These are phyloP conservation scores for Huntiella decipiens DNA, from an alignment of 2,329 filamentous ascomycete species.

Conservation along the genomic window DNA sequence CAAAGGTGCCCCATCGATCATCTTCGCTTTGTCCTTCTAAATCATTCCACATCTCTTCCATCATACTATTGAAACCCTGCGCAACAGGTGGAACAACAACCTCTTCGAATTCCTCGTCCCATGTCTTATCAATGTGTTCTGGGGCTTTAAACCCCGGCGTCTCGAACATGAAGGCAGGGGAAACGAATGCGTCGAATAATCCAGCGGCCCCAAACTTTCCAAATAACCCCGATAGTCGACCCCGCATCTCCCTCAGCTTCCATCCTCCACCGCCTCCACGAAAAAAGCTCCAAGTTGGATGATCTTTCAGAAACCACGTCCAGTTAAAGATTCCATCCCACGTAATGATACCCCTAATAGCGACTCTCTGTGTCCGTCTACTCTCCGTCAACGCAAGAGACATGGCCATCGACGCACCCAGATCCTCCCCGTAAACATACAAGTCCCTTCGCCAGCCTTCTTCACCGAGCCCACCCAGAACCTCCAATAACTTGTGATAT, in stretches of 20 bases:
- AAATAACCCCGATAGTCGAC: conserved; percentile 27
- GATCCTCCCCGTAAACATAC: conserved; percentile 19
- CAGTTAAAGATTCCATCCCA: conserved; percentile 47
- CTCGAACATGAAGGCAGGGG: conserved; percentile 38
- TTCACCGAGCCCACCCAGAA: conserved; percentile 18
- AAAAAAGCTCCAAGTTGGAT: conserved; percentile 19
- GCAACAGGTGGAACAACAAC: background rate
- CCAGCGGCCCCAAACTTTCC: conserved; percentile 20
- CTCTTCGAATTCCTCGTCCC: conserved; percentile 4
- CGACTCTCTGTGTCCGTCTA: conserved; percentile 23
- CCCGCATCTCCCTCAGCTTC: background rate
- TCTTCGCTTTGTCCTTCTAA: background rate
- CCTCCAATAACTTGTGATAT: conserved; percentile 32
- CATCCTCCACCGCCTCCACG: background rate
- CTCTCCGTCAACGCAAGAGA: conserved; percentile 39
- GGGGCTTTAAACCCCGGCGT: conserved; percentile 29
- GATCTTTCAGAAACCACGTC: conserved; percentile 38
- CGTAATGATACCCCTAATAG: conserved; percentile 33
- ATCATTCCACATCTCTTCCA: background rate
- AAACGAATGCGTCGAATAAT: conserved; percentile 42
- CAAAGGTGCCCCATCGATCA: background rate
- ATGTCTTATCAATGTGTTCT: conserved; percentile 22
- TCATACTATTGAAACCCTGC: background rate
- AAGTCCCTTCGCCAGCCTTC: conserved; percentile 23
- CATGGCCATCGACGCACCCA: conserved; percentile 37